Base-by-base conservation (phyloP, 768 basidiomycete species). In the Pseudohyphozyma bogoriensis region DNA sequence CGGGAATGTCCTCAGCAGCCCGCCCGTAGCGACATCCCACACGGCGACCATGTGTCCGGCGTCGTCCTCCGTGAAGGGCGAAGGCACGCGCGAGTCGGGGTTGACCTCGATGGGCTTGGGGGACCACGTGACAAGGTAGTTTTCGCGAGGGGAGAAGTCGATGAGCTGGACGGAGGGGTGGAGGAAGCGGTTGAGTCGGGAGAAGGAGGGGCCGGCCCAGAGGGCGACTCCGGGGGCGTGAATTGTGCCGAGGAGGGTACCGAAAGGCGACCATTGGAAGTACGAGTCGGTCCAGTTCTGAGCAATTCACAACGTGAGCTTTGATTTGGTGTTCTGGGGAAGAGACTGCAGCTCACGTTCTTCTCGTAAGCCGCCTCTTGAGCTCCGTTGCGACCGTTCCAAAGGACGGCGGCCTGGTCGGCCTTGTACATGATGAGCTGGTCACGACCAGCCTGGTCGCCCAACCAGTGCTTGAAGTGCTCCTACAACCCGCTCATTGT, bases 201-300 rank as follows among this genome's bases (percentile, higher is more conserved):
- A 83, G 85, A 89, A 96, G 15, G 88, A 89, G 31, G 84, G 75
- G 16, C 95, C 95, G 51, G 90, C 93, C 89, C 92, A 97, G 39
- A 97, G 79, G 33, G 89, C 86, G 60, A 96, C 87, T 74, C 95
- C 95, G 73, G 89, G 91, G 42, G 89, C 83, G 73, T 96, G 92
- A 50, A 96, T 81, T 2, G 93, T 91, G 40, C 90, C 85, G 63
- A 97, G 79, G 72, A 85, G 89, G n/a, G 92, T 96, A 36, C 95
- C 95, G 55, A 86, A 79, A 24, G 92, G 92, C 26, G 95, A 97
- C 95, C 95, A 99, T 33, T 87, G 85, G 24, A 90, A 85, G 75
- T 93, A 99, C 53, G 93, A 81, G 71, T 97, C 91, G 71, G 89
- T 95, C 90, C 95, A 96, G 72, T 87, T 86, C 88, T 89, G 69